Base-by-base conservation (phyloP, 2,329 filamentous ascomycete species). In the Xylaria sp. region DNA sequence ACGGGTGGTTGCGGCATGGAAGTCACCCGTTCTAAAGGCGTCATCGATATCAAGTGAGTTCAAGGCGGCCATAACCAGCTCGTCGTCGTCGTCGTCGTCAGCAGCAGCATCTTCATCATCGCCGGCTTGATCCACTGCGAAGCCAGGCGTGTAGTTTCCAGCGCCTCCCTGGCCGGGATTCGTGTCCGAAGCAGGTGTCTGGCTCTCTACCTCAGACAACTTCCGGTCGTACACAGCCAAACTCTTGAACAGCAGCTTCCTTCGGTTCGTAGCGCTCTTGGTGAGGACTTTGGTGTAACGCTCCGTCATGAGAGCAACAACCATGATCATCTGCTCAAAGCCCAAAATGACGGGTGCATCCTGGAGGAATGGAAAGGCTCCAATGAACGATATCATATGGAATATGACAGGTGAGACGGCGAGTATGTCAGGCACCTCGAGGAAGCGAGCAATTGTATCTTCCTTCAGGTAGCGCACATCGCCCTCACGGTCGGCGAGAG, bases 361-460 rank as follows among this genome's bases (percentile, higher is more conserved):
- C 61, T 87, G 85, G 2, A 92, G 83, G 71, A 93, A 93, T 0
- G 92, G 92, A 68, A 94, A 93, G 0, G 91, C 89, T 37, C 90
- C 92, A 0, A 93, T 83, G 73, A 90, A 92, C 4, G 89, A 90
- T 2, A 90, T 78, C 85, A 93, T 91, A 74, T 92, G 90, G 75
- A 92, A 93, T 54, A 93, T 76, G 51, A 93, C 85, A 1, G 90
- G 86, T 3, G 90, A 91, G 8, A 87, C 90, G 60, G 84, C 86
- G 29, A 93, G 81, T 29, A 90, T 85, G 76, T 93, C 91, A 3
- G 92, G 92, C 23, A 94, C 85, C 79, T 92, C 90, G 53, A 94
- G 86, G 78, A 92, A 93, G 40, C 90, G 87, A 68, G 89, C 87
- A 72, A 93, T 81, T 12, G 91, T 93, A 60, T 91, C 87, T 76